Evolutionary conservation across 192 early-diverging fungal species (phyloP).

Genomic region (Jimgerdemannia lactiflua): DNA sequence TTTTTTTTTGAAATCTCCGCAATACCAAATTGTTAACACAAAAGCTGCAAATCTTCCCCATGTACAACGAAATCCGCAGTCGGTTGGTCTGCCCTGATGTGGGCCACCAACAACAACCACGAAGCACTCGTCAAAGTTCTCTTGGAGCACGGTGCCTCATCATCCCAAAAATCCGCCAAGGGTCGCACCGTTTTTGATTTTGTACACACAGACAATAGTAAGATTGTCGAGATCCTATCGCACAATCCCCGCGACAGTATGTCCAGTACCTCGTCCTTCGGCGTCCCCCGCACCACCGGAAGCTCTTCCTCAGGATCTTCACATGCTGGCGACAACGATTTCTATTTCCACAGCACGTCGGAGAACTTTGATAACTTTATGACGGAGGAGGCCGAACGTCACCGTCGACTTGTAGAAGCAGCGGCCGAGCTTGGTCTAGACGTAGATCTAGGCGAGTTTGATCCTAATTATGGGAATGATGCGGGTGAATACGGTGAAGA

Average conservation of each 20-base stretch:
- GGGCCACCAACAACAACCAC: conserved; percentile 85
- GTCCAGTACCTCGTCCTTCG: conserved; percentile 21
- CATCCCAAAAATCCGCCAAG: conserved; percentile 59
- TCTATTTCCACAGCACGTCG: conserved; percentile 30
- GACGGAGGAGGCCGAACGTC: conserved; percentile 38
- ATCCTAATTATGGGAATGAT: conserved; percentile 2
- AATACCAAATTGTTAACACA: not conserved
- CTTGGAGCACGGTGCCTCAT: conserved; percentile 76
- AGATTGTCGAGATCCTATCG: conserved; percentile 48
- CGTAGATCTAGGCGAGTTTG: conserved; percentile 18
- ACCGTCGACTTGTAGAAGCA: conserved; percentile 42
- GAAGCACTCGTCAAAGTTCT: conserved; percentile 68
- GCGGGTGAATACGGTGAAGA: conserved; percentile 17
- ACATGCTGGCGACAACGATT: conserved; percentile 10
- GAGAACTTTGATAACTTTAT: conserved; percentile 39
- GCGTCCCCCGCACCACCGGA: conserved; percentile 11
- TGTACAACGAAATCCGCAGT: conserved; percentile 26
- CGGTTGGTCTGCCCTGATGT: conserved; percentile 89
- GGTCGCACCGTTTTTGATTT: conserved; percentile 78
- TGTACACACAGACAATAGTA: conserved; percentile 51
- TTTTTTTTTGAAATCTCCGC: no score
- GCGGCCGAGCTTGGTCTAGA: conserved; percentile 41
- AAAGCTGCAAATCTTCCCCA: not conserved
- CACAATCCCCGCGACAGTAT: conserved; percentile 23
- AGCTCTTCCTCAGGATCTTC: conserved; percentile 27